These are phyloP conservation scores for Hibiscus syriacus DNA, from an alignment of 345 rosid species.

Conservation along the genomic window DNA sequence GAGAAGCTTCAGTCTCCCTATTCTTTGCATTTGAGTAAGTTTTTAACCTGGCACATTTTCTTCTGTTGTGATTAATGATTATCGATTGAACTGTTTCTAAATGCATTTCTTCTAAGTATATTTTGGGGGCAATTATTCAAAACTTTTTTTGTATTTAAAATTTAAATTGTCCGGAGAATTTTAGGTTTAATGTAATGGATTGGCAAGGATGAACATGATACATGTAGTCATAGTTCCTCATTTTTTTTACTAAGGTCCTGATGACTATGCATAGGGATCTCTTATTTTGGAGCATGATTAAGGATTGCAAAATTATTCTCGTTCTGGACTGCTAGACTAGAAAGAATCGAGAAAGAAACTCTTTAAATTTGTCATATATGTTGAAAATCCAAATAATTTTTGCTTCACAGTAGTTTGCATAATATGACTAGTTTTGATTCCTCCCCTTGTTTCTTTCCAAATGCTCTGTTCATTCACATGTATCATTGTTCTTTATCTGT, in stretches of 20 bases:
- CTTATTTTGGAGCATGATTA: background rate
- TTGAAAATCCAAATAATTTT: too few relatives aligned
- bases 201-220: background rate
- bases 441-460: background rate
- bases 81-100: background rate
- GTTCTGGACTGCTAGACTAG: background rate
- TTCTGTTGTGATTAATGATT: constrained; percentile 1
- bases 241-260: background rate
- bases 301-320: background rate
- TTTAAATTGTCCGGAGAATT: background rate
- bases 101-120: background rate
- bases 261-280: background rate
- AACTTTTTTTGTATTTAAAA: background rate
- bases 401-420: background rate
- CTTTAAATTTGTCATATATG: background rate
- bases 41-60: background rate
- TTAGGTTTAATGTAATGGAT: background rate
- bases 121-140: background rate
- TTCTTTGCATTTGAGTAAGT: too few relatives aligned
- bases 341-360: background rate
- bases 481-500: background rate
- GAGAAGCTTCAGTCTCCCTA: too few relatives aligned
- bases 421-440: background rate
- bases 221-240: background rate
- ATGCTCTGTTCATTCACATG: background rate